Evolutionary conservation across 306 rosid genomes (phyloP).

Genomic region (Cyamopsis tetragonoloba): DNA sequence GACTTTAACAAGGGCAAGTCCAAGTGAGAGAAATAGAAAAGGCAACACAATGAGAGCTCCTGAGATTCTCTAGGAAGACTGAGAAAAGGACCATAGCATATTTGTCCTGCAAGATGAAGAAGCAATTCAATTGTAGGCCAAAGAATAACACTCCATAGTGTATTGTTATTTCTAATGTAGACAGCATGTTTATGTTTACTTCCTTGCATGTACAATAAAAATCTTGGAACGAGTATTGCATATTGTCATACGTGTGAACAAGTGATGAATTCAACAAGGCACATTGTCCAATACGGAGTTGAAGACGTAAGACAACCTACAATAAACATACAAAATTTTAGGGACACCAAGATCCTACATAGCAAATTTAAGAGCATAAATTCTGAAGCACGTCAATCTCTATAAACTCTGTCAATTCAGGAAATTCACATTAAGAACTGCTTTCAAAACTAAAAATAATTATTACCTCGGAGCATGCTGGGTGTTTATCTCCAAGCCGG

Average conservation of each 20-base stretch:
- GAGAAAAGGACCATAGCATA: conserved; percentile 65
- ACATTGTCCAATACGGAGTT: conserved; percentile 60
- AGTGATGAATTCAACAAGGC: conserved; percentile 53
- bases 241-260: conserved; percentile 48
- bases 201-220: conserved; percentile 50
- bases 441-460: conserved; percentile 20
- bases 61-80: conserved; percentile 72
- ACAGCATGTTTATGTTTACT: conserved; percentile 40
- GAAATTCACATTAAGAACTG: conserved; percentile 4
- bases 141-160: not conserved
- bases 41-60: conserved; percentile 70
- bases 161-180: not conserved
- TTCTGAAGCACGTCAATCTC: conserved; percentile 5
- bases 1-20: conserved; percentile 56
- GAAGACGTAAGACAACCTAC: conserved; percentile 65
- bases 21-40: conserved; percentile 64
- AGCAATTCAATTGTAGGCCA: conserved; percentile 14
- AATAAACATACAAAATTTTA: conserved; percentile 18
- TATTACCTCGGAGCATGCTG: conserved; percentile 57
- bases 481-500: conserved; percentile 60
- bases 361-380: conserved; percentile 10
- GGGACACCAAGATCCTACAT: not conserved
- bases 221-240: conserved; percentile 50
- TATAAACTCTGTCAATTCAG: conserved; percentile 1
- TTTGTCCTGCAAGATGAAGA: conserved; percentile 51